Conservation (phyloP, 2,329 filamentous ascomycete species). For the Colletotrichum sp. region DNA sequence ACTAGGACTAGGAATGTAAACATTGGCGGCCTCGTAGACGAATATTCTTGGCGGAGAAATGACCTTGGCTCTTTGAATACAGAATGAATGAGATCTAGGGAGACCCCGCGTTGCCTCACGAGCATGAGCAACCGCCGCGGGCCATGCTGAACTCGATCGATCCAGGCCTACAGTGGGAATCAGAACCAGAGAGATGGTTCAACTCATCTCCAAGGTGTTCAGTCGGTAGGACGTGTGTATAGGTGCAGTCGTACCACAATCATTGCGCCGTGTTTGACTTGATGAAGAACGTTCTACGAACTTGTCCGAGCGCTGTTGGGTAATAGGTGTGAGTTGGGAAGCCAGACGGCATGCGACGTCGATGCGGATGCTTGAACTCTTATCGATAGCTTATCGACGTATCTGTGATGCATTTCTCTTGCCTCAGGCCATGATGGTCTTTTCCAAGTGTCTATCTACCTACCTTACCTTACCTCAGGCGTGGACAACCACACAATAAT, state of each 20-base stretch:
- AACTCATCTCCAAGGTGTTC: background rate
- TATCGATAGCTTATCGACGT: slow-evolving; percentile 17
- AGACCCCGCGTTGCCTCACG: background rate
- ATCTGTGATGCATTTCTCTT: background rate
- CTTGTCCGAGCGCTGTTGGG: background rate
- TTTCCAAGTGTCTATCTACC: background rate
- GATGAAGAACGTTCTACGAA: background rate
- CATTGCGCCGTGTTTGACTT: background rate
- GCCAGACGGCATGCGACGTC: background rate
- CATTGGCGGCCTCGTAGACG: background rate
- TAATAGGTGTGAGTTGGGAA: no score
- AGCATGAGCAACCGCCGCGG: background rate
- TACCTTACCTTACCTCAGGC: background rate
- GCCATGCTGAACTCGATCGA: background rate
- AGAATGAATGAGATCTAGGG: background rate
- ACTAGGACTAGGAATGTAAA: background rate
- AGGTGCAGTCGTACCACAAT: background rate
- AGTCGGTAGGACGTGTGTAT: background rate
- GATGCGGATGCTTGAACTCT: background rate
- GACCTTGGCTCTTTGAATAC: background rate
- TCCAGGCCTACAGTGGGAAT: background rate
- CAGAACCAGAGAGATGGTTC: background rate
- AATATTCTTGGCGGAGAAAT: background rate
- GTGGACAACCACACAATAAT: background rate
- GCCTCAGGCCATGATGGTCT: slow-evolving; percentile 10